Conservation (phyloP, 441 rosid species). For the Populus hybrid region DNA sequence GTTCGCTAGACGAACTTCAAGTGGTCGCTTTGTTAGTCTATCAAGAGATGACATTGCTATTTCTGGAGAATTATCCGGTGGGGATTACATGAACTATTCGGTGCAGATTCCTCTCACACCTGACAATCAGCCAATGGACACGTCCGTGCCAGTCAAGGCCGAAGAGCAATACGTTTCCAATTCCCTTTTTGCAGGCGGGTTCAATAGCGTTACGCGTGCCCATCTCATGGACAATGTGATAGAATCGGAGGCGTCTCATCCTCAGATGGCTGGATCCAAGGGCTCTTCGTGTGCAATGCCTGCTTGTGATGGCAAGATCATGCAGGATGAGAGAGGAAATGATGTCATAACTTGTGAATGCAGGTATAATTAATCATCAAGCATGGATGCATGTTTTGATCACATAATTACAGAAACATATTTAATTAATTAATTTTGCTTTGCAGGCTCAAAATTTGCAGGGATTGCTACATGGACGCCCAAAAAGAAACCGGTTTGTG, state of each 20-base stretch:
- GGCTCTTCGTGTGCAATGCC: constrained; percentile 80
- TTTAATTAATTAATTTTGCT: background rate
- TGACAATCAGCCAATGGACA: constrained; percentile 88
- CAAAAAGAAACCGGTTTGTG: constrained; percentile 71
- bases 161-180: constrained; percentile 91
- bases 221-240: constrained; percentile 96
- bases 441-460: constrained; percentile 77
- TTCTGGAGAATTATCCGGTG: constrained; percentile 59
- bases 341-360: constrained; percentile 83
- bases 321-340: constrained; percentile 80
- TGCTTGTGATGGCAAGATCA: constrained; percentile 81
- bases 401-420: background rate
- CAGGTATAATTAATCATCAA: constrained; percentile 33
- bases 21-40: constrained; percentile 81
- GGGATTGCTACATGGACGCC: constrained; percentile 87
- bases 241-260: constrained; percentile 79
- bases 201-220: constrained; percentile 84
- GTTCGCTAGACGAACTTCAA: constrained; percentile 86
- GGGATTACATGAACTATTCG: constrained; percentile 82
- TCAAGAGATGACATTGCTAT: constrained; percentile 81
- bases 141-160: constrained; percentile 62
- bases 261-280: constrained; percentile 88
- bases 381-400: background rate
- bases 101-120: constrained; percentile 95
- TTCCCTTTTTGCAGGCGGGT: constrained; percentile 84